A percentile compares a stretch with the other conserved stretches of the same genome.
Evolutionary conservation across 2,329 filamentous ascomycete genomes (phyloP).

Genomic region (Colletotrichum acutatum): DNA sequence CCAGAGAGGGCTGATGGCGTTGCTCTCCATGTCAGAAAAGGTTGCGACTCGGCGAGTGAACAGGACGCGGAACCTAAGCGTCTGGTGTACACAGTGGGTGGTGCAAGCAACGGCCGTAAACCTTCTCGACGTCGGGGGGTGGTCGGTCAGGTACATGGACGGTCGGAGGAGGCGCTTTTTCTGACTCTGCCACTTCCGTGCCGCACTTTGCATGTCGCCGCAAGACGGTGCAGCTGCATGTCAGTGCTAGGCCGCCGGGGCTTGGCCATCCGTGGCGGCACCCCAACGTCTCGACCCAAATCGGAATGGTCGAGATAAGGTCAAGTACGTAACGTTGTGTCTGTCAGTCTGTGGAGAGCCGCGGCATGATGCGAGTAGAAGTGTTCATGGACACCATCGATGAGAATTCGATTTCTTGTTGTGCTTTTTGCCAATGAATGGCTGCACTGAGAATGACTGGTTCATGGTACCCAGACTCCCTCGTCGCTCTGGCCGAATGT

Average conservation of each 20-base stretch:
- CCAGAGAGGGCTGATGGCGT: neutral
- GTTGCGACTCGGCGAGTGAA: neutral
- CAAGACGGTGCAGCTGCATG: slow-evolving; percentile 5
- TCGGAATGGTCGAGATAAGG: neutral
- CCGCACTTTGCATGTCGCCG: slow-evolving; percentile 9
- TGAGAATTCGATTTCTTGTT: neutral
- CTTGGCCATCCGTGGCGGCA: neutral
- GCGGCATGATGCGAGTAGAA: neutral
- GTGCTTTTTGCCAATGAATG: neutral
- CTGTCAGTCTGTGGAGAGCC: neutral
- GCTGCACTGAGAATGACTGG: neutral
- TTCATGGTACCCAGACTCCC: neutral
- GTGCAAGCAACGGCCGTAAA: slow-evolving; percentile 8
- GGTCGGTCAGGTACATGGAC: neutral
- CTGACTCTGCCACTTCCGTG: slow-evolving; percentile 13
- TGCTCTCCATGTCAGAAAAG: neutral
- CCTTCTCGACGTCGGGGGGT: neutral
- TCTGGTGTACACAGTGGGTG: neutral
- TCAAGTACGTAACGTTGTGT: slow-evolving; percentile 3
- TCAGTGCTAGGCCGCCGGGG: neutral
- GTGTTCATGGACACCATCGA: neutral
- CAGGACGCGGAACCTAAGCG: neutral
- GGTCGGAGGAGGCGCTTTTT: neutral
- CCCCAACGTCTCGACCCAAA: neutral
- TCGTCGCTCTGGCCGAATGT: neutral